These are phyloP conservation scores for Pouteria glomerata DNA, from an alignment of 148 eudicot genomes.

Conservation along the genomic window DNA sequence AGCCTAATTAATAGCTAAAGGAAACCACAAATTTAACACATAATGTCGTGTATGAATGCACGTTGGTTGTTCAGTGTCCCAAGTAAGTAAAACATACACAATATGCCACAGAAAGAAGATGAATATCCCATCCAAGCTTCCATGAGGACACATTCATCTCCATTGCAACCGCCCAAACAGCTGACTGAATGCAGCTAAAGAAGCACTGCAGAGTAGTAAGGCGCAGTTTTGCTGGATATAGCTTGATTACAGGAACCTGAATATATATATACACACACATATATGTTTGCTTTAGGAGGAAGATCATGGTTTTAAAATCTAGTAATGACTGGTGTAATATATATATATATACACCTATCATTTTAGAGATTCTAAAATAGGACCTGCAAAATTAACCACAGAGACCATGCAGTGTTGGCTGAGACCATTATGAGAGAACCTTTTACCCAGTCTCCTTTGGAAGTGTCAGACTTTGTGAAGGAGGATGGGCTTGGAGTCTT, in stretches of 20 bases:
- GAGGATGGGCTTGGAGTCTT: not conserved
- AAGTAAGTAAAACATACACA: not conserved
- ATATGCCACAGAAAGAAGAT: slow-evolving; percentile 5
- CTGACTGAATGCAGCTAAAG: slow-evolving; percentile 2
- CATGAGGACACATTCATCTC: slow-evolving; percentile 4
- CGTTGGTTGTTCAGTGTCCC: too few relatives aligned
- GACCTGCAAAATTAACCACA: slow-evolving; percentile 44
- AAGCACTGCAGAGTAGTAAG: slow-evolving; percentile 9
- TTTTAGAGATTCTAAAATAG: not conserved
- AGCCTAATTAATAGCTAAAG: too few relatives aligned
- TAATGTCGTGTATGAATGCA: too few relatives aligned
- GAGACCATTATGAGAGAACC: slow-evolving; percentile 31
- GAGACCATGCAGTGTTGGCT: slow-evolving; percentile 28
- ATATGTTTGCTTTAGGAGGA: too few relatives aligned
- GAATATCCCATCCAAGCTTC: slow-evolving; percentile 1
- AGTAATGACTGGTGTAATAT: not conserved
- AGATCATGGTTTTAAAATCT: not conserved
- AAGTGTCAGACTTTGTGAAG: not conserved
- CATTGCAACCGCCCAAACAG: not conserved
- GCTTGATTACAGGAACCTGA: not conserved
- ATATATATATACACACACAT: not conserved
- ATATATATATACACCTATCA: not conserved
- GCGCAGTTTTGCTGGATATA: slow-evolving; percentile 2
- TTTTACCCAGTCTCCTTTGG: slow-evolving; percentile 31
- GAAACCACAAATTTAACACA: too few relatives aligned